These are phyloP conservation scores for Boletus rex-veris DNA, from an alignment of 768 basidiomycete species.

Conservation along the genomic window DNA sequence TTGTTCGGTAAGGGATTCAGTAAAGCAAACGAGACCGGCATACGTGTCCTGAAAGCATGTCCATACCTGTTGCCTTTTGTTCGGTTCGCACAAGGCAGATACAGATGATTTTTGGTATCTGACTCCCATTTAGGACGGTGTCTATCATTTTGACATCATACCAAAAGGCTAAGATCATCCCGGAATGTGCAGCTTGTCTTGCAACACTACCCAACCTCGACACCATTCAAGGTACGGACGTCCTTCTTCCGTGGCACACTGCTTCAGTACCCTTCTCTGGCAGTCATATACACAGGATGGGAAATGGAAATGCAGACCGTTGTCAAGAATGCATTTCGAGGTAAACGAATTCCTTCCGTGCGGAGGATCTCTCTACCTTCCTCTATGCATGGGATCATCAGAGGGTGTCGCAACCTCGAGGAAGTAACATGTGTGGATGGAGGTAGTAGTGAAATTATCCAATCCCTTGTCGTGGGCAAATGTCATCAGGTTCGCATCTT, in stretches of 20 bases:
- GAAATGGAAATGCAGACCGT: neutral
- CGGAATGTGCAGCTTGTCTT: constrained; percentile 5
- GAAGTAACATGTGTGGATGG: constrained; percentile 7
- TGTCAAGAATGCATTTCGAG: constrained; percentile 7
- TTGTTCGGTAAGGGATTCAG: neutral
- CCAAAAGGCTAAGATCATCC: neutral
- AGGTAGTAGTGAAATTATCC: neutral
- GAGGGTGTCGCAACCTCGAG: constrained; percentile 9
- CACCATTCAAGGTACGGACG: constrained; percentile 1
- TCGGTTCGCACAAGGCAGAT: neutral
- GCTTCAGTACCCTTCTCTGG: neutral
- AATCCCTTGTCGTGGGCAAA: constrained; percentile 4
- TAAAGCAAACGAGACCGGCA: neutral
- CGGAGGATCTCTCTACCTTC: constrained; percentile 5
- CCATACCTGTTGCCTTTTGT: constrained; percentile 1
- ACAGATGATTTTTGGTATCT: neutral
- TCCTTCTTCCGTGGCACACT: neutral
- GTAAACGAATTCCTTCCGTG: constrained; percentile 4
- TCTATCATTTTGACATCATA: neutral
- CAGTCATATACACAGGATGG: constrained; percentile 1
- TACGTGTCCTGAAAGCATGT: neutral
- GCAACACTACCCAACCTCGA: constrained; percentile 5
- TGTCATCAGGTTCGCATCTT: neutral
- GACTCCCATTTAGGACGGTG: neutral
- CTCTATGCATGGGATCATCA: constrained; percentile 6